phyloP scores from a whole-genome alignment of 2,329 filamentous ascomycete species.

The Ophiosphaerella herpotricha region DNA sequence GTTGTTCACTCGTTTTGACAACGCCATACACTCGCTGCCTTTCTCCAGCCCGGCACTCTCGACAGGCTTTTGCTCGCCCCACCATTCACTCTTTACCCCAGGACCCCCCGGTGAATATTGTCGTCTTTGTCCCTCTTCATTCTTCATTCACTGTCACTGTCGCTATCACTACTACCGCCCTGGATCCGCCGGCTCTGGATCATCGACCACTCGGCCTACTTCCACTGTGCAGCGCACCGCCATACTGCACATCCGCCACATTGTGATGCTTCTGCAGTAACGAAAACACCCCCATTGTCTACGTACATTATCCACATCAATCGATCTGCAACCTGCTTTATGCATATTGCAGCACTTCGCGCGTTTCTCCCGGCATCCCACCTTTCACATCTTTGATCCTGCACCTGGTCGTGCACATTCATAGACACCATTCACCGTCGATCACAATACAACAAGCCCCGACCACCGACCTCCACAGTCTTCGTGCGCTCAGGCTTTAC shows the following conservation, averaged over 20 bases:
- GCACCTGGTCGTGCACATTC: constrained; percentile 24
- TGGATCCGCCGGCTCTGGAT: constrained; percentile 1
- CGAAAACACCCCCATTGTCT: constrained; percentile 21
- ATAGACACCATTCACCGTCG: constrained; percentile 8
- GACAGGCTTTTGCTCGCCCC: constrained; percentile 3
- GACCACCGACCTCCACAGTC: neutral
- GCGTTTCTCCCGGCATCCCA: constrained; percentile 9
- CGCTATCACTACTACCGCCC: constrained; percentile 5
- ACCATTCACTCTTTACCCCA: constrained; percentile 1
- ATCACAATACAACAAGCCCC: constrained; percentile 1
- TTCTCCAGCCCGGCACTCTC: constrained; percentile 2
- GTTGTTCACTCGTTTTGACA: constrained; percentile 43
- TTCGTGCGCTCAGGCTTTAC: constrained; percentile 6
- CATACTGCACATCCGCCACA: constrained; percentile 10
- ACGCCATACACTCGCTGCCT: constrained; percentile 23
- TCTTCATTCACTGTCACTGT: neutral
- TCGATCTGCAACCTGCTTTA: constrained; percentile 22
- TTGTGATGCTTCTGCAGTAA: constrained; percentile 40
- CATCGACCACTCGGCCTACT: neutral
- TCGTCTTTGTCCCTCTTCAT: constrained; percentile 10
- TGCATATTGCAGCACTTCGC: constrained; percentile 9
- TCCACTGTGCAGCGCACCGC: constrained; percentile 29
- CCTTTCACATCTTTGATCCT: constrained; percentile 9
- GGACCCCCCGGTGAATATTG: constrained; percentile 7
- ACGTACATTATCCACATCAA: constrained; percentile 24